Evolutionary conservation across 371 early-diverging fungal genomes (phyloP).

Genomic region (Mucor saturninus): DNA sequence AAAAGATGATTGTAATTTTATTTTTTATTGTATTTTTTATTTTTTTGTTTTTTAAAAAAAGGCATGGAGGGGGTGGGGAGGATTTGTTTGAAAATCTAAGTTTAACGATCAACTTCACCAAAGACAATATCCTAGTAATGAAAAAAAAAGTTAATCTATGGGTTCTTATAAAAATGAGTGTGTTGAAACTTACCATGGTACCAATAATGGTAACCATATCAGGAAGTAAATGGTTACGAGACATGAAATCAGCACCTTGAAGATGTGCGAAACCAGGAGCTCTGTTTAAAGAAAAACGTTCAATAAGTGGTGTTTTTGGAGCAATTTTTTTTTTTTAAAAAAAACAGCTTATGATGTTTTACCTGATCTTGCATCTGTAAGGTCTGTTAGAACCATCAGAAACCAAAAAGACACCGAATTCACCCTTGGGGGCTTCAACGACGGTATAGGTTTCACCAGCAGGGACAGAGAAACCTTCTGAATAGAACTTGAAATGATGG

Average conservation of each 20-base stretch:
- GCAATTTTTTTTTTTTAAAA: neutral
- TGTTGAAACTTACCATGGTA: conserved; percentile 55
- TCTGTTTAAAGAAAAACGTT: conserved; percentile 27
- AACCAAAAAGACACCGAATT: conserved; percentile 91
- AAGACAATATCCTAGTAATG: conserved; percentile 88
- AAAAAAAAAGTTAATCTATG: neutral
- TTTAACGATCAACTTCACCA: conserved; percentile 85
- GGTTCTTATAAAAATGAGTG: neutral
- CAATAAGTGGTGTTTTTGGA: too few relatives aligned
- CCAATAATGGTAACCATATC: conserved; percentile 94
- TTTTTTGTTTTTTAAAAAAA: neutral
- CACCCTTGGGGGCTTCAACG: conserved; percentile 98
- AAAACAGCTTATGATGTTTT: neutral
- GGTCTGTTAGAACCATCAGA: conserved; percentile 93
- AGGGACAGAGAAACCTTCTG: conserved; percentile 97
- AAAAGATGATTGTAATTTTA: neutral
- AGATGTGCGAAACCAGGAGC: conserved; percentile 98
- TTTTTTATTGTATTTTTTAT: neutral
- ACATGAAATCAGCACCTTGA: conserved; percentile 89
- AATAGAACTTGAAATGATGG: conserved; percentile 97
- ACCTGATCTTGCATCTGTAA: conserved; percentile 92
- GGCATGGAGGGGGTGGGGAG: neutral
- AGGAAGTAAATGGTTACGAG: conserved; percentile 89
- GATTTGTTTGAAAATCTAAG: neutral
- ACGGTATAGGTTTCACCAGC: conserved; percentile 96